A percentile compares a stretch with the other conserved stretches of the same genome.
Conservation (phyloP, 225 moss, liverwort and hornwort genomes). For the Anthoceros angustus region DNA sequence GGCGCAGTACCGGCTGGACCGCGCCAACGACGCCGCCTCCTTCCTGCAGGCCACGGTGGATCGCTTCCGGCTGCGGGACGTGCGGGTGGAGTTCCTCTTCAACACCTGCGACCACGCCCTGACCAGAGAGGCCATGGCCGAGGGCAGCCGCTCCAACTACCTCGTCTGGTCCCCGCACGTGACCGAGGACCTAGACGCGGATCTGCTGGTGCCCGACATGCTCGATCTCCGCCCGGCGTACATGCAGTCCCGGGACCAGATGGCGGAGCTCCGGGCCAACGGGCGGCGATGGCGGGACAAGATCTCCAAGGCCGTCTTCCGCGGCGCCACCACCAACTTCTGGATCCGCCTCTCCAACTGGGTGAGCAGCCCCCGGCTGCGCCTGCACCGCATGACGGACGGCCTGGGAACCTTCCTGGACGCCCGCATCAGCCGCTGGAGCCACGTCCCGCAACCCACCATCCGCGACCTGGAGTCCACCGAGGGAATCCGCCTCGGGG, state of each 20-base stretch:
- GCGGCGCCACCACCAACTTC: slow-evolving; percentile 2
- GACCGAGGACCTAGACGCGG: background rate
- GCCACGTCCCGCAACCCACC: background rate
- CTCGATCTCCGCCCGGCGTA: background rate
- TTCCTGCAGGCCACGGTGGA: background rate
- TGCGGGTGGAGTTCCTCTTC: background rate
- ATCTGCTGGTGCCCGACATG: background rate
- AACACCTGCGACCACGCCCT: background rate
- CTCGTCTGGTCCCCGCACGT: background rate
- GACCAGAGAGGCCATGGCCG: background rate
- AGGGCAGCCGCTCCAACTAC: background rate
- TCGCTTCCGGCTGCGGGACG: background rate
- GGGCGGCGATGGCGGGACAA: background rate
- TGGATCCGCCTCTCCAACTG: no score
- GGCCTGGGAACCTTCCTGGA: no score
- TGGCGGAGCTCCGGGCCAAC: no score
- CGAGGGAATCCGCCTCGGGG: background rate
- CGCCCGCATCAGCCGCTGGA: background rate
- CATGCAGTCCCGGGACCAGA: background rate
- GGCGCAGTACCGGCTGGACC: background rate
- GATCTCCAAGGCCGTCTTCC: background rate
- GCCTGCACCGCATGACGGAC: no score
- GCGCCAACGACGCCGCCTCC: no score
- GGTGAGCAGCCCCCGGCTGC: no score
- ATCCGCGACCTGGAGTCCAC: background rate